These are phyloP conservation scores for Ottelia alismoides DNA, from an alignment of 106 monocot species.

Conservation along the genomic window DNA sequence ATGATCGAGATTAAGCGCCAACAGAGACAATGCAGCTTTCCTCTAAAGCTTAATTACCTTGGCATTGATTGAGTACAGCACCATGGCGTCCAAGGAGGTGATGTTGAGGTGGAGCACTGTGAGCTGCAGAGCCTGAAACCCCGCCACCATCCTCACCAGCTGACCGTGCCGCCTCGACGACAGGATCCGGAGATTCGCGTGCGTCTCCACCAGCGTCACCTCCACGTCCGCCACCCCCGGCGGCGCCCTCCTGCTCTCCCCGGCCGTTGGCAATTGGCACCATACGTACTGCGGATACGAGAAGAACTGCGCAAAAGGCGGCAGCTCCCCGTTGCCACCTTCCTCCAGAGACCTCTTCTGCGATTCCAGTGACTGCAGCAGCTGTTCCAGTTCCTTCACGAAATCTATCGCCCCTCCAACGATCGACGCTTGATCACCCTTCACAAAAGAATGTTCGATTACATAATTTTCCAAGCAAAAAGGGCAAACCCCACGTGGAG, in stretches of 20 bases:
- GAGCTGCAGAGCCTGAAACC: constrained; percentile 53
- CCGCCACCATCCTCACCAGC: constrained; percentile 65
- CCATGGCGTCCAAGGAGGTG: constrained; percentile 59
- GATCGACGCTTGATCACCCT: constrained; percentile 98
- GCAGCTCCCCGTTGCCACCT: background rate
- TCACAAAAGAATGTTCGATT: no score
- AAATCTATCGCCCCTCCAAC: constrained; percentile 96
- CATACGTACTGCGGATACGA: constrained; percentile 70
- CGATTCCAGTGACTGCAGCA: constrained; percentile 75
- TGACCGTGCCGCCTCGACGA: constrained; percentile 49
- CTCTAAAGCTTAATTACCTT: constrained; percentile 59
- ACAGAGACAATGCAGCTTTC: no score
- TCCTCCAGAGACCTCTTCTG: constrained; percentile 45
- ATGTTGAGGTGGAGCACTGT: constrained; percentile 75
- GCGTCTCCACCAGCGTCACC: constrained; percentile 69
- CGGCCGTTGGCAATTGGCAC: constrained; percentile 36
- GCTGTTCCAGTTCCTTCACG: constrained; percentile 92
- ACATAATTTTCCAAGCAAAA: no score
- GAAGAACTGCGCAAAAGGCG: constrained; percentile 86
- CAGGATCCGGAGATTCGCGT: constrained; percentile 58
- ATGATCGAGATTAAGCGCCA: no score
- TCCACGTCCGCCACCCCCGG: constrained; percentile 58
- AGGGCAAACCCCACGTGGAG: no score
- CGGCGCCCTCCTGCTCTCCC: constrained; percentile 8
- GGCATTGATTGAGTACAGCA: constrained; percentile 78